These are phyloP conservation scores for Scleroderma citrinum DNA, from an alignment of 768 basidiomycete genomes.

Conservation along the genomic window DNA sequence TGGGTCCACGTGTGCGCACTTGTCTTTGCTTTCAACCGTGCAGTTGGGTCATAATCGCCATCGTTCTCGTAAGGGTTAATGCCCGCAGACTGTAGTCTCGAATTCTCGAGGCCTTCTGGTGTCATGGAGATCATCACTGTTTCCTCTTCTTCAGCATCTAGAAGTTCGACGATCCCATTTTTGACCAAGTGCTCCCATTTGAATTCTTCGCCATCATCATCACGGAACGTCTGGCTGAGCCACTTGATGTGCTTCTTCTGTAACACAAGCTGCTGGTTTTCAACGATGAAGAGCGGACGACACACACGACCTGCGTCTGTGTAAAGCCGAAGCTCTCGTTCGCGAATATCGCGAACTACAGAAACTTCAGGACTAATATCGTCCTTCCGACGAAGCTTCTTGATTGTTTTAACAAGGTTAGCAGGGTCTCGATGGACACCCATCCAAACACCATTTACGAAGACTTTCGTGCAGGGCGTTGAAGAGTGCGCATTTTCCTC, in stretches of 20 bases:
- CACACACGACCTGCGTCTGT: conserved; percentile 97
- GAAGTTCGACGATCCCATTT: conserved; percentile 83
- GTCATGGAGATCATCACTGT: conserved; percentile 99
- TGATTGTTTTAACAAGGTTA: conserved; percentile 88
- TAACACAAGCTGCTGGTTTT: conserved; percentile 78
- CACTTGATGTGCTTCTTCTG: conserved; percentile 81
- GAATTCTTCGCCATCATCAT: conserved; percentile 54
- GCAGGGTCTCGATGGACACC: conserved; percentile 95
- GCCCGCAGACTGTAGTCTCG: conserved; percentile 59
- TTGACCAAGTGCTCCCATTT: conserved; percentile 85
- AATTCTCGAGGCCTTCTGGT: conserved; percentile 88
- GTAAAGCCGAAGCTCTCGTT: conserved; percentile 88
- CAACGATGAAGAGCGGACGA: conserved; percentile 95
- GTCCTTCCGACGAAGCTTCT: conserved; percentile 86
- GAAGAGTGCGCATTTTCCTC: conserved; percentile 89
- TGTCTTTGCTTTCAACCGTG: conserved; percentile 78
- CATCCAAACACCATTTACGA: conserved; percentile 99
- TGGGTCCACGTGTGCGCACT: conserved; percentile 95
- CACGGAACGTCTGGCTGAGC: conserved; percentile 53
- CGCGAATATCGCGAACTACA: conserved; percentile 95
- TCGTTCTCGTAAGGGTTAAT: conserved; percentile 56
- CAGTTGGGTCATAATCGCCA: conserved; percentile 77
- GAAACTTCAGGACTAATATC: conserved; percentile 96
- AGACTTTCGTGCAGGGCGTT: conserved; percentile 89
- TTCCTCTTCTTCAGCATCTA: conserved; percentile 99